Percentiles rank a stretch among this genome's conserved stretches.
Conservation (phyloP, 2,329 filamentous ascomycete species). For the Phaeosphaeria sp. region DNA sequence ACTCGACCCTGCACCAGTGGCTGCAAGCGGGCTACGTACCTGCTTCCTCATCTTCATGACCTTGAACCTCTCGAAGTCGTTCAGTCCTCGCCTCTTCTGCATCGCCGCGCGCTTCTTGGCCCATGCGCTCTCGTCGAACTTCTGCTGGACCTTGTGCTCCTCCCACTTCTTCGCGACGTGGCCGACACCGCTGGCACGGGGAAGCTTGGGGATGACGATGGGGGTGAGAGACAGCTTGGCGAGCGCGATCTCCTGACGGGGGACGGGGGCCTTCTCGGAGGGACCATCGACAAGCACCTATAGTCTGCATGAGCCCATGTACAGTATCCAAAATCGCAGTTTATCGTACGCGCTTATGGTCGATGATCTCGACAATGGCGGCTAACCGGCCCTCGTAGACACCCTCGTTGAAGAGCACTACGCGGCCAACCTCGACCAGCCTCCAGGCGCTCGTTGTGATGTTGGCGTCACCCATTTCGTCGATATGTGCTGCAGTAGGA, state of each 20-base stretch:
- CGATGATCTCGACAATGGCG: constrained; percentile 98
- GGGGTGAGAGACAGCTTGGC: constrained; percentile 86
- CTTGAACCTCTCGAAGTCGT: constrained; percentile 99
- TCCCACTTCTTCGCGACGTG: constrained; percentile 89
- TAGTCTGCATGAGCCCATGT: constrained; percentile 37
- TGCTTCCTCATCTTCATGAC: constrained; percentile 99
- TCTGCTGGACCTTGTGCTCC: constrained; percentile 86
- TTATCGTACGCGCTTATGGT: constrained; percentile 98
- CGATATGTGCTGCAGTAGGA: constrained; percentile 40
- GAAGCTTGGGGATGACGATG: constrained; percentile 84
- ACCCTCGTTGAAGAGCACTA: constrained; percentile 88
- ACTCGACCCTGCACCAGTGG: not conserved
- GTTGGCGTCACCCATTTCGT: constrained; percentile 57
- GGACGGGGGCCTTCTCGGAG: constrained; percentile 78
- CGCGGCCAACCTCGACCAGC: constrained; percentile 97
- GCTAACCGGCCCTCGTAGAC: constrained; percentile 86
- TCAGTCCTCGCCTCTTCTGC: constrained; percentile 86
- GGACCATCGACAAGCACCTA: constrained; percentile 97
- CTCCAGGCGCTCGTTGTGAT: constrained; percentile 68
- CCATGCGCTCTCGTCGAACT: constrained; percentile 91
- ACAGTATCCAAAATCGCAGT: constrained; percentile 19
- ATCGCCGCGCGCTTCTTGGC: constrained; percentile 90
- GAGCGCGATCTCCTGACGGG: constrained; percentile 86
- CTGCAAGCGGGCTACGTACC: constrained; percentile 60
- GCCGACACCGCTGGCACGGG: constrained; percentile 82